Evolutionary conservation across 2,329 filamentous ascomycete species (phyloP).

Genomic region (Elsinoe necatrix): DNA sequence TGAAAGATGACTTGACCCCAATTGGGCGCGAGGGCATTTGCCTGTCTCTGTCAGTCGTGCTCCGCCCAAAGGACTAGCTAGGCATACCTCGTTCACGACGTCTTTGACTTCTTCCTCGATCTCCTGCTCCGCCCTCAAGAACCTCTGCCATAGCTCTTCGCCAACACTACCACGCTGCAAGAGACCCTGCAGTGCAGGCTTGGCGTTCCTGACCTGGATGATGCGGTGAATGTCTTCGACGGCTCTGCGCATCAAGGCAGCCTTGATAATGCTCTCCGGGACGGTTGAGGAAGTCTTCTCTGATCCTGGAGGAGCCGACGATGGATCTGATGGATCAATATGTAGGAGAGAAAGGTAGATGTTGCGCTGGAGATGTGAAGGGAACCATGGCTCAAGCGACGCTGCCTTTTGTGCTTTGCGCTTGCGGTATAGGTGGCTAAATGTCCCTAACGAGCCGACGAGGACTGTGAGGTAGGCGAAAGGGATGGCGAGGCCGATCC

Average conservation of each 20-base stretch:
- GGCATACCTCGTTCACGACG: constrained; percentile 76
- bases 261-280: constrained; percentile 77
- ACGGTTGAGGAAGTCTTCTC: constrained; percentile 59
- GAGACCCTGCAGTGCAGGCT: constrained; percentile 74
- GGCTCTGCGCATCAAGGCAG: constrained; percentile 79
- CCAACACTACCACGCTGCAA: constrained; percentile 87
- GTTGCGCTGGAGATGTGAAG: constrained; percentile 80
- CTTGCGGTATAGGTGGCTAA: constrained; percentile 87
- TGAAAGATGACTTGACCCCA: constrained; percentile 98
- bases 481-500: constrained; percentile 76
- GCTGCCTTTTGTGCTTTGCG: constrained; percentile 73
- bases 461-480: constrained; percentile 85
- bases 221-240: constrained; percentile 90
- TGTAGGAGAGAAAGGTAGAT: constrained; percentile 90
- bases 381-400: constrained; percentile 90
- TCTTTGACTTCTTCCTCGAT: constrained; percentile 94
- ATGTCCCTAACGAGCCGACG: constrained; percentile 78
- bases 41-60: constrained; percentile 43
- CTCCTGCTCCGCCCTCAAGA: constrained; percentile 87
- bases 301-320: constrained; percentile 43
- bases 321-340: constrained; percentile 47
- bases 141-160: constrained; percentile 91
- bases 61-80: neutral
- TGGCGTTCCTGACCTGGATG: constrained; percentile 77
- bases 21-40: constrained; percentile 76